These are phyloP conservation scores for Daldinia vernicosa DNA, from an alignment of 495 filamentous ascomycete species.

Conservation along the genomic window DNA sequence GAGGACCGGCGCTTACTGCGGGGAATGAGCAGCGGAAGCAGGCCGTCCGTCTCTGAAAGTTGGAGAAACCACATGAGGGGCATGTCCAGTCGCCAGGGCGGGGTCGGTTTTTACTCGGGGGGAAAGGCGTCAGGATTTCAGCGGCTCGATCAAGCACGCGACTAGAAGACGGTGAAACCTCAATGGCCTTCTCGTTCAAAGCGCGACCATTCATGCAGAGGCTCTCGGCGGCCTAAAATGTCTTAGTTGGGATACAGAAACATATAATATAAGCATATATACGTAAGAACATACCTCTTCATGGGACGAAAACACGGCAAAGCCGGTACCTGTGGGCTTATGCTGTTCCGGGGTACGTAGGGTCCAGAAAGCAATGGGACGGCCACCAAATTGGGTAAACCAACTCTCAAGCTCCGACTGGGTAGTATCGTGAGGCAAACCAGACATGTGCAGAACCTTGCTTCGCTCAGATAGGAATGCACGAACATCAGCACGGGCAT, in stretches of 20 bases:
- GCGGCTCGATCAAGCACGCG: constrained; percentile 93
- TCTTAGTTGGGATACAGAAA: neutral
- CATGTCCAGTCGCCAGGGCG: constrained; percentile 98
- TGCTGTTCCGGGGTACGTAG: constrained; percentile 97
- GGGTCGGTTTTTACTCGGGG: constrained; percentile 96
- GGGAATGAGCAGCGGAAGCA: constrained; percentile 99
- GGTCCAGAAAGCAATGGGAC: constrained; percentile 99
- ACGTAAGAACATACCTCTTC: constrained; percentile 81
- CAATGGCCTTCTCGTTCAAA: constrained; percentile 97
- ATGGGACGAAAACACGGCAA: constrained; percentile 97
- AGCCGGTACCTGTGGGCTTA: constrained; percentile 96
- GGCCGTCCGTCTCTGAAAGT: constrained; percentile 97
- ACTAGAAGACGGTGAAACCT: constrained; percentile 95
- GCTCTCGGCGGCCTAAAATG: constrained; percentile 83
- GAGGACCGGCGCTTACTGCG: constrained; percentile 79
- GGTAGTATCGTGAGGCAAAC: constrained; percentile 95
- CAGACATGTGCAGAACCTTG: constrained; percentile 97
- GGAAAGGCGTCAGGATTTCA: constrained; percentile 95
- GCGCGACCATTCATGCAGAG: constrained; percentile 99
- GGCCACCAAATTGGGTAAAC: constrained; percentile 98
- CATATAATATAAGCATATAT: neutral
- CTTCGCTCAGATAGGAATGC: constrained; percentile 94
- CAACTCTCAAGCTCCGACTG: constrained; percentile 98
- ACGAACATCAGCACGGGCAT: constrained; percentile 95
- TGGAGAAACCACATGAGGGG: constrained; percentile 89